phyloP scores from a whole-genome alignment of 169 alveolate genomes.

The Plasmodium vivax region DNA sequence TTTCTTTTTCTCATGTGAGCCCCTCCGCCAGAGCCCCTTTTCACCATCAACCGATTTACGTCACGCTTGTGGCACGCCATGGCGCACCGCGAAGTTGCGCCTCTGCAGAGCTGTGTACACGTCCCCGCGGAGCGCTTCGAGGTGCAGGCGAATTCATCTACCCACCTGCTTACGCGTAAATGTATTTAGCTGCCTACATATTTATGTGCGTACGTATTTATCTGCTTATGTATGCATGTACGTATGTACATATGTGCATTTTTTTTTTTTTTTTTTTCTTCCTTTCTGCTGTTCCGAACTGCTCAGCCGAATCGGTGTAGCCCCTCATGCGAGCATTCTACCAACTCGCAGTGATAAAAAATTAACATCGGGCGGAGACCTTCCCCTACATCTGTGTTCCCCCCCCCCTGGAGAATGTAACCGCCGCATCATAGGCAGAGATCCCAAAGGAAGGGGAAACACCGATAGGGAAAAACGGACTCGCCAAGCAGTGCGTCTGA shows the following conservation, averaged over 20 bases:
- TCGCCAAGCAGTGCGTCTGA: not conserved
- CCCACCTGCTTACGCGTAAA: not conserved
- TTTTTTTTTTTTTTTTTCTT: not conserved
- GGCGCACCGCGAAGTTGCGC: not conserved
- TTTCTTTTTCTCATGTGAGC: not conserved
- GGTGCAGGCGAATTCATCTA: not conserved
- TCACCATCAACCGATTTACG: not conserved
- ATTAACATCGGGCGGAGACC: not conserved
- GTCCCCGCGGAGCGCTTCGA: not conserved
- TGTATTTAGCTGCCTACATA: too few relatives aligned
- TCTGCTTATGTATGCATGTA: not conserved
- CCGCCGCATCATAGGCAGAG: not conserved
- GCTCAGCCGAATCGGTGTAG: not conserved
- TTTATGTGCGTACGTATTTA: too few relatives aligned
- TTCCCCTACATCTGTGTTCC: not conserved
- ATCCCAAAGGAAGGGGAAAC: not conserved
- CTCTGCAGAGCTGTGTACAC: constrained; percentile 3
- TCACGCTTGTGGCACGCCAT: not conserved
- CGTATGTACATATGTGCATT: not conserved
- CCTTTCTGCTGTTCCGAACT: not conserved
- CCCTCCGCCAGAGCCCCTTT: not conserved
- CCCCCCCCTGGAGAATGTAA: not conserved
- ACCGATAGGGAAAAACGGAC: not conserved
- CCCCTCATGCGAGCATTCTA: not conserved
- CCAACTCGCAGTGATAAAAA: not conserved